Conservation (phyloP, 1,284 basidiomycete genomes). For the Neotropicomus parvogracilis region DNA sequence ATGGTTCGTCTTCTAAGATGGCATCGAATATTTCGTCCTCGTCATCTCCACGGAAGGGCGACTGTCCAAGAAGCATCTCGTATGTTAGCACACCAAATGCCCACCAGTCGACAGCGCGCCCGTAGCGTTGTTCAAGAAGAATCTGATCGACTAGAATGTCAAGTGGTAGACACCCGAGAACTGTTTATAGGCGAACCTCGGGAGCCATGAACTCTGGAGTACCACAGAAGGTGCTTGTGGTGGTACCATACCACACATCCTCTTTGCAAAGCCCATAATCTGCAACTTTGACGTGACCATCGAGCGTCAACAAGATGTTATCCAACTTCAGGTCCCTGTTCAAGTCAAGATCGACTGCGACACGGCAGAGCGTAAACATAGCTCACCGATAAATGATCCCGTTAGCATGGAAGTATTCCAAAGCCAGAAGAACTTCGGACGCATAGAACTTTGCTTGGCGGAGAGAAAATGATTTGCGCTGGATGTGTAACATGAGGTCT, state of each 20-base stretch:
- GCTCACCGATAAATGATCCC: conserved; percentile 94
- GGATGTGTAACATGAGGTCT: conserved; percentile 92
- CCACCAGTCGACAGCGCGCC: conserved; percentile 99
- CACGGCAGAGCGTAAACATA: neutral
- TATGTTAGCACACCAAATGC: conserved; percentile 98
- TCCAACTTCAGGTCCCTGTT: conserved; percentile 93
- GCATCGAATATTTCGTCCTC: conserved; percentile 99
- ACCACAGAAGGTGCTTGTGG: conserved; percentile 99
- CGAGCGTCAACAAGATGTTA: conserved; percentile 95
- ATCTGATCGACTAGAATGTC: conserved; percentile 55
- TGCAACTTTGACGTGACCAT: conserved; percentile 98
- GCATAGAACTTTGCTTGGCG: conserved; percentile 99
- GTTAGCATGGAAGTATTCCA: conserved; percentile 98
- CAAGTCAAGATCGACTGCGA: conserved; percentile 10
- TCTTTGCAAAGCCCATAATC: conserved; percentile 99
- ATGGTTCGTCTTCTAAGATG: conserved; percentile 95
- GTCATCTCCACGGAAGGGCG: conserved; percentile 98
- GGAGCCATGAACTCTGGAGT: conserved; percentile 99
- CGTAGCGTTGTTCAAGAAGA: conserved; percentile 95
- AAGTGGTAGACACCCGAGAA: neutral
- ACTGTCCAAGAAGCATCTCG: conserved; percentile 98
- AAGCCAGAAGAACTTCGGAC: conserved; percentile 92
- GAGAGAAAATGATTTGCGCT: conserved; percentile 91
- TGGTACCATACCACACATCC: conserved; percentile 96
- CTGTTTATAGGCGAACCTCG: conserved; percentile 58